Conservation (phyloP, 495 filamentous ascomycete genomes). For the Lasiosphaeris hirsuta region DNA sequence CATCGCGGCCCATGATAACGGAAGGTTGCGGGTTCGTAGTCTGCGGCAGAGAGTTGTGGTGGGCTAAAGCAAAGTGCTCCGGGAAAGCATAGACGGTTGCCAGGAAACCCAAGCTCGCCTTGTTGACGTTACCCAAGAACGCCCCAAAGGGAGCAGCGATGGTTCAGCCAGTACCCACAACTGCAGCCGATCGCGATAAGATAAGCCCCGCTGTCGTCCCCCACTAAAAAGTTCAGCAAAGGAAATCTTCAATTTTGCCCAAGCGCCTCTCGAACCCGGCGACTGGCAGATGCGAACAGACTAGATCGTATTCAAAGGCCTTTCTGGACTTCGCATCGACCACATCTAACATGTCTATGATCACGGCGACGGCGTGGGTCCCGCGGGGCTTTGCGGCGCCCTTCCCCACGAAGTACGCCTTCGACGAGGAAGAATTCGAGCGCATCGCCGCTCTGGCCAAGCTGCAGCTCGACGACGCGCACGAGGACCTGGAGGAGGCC, state of each 20-base stretch:
- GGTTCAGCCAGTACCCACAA: not conserved
- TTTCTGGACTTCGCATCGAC: not conserved
- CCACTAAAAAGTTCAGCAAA: conserved; percentile 37
- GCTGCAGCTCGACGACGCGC: conserved; percentile 87
- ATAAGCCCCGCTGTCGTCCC: conserved; percentile 31
- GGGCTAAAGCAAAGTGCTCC: not conserved
- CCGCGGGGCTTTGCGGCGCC: conserved; percentile 89
- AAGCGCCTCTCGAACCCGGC: not conserved
- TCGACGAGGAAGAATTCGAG: conserved; percentile 88
- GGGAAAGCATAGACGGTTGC: not conserved
- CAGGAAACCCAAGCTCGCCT: not conserved
- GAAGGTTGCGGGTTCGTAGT: not conserved
- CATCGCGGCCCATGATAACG: conserved; percentile 26
- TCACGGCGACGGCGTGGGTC: conserved; percentile 91
- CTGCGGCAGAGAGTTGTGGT: not conserved
- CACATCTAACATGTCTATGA: conserved; percentile 60
- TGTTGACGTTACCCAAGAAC: conserved; percentile 8
- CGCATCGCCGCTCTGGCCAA: conserved; percentile 87
- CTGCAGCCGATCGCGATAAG: conserved; percentile 23
- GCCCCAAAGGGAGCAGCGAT: not conserved
- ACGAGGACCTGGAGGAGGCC: conserved; percentile 77
- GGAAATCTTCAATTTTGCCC: conserved; percentile 20
- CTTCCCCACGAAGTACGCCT: conserved; percentile 84
- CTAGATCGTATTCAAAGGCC: not conserved
- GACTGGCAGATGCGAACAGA: not conserved